A percentile compares a stretch with the other conserved stretches of the same genome.
Evolutionary conservation across 2,329 filamentous ascomycete genomes (phyloP).

Genomic region (Trichoderma sp.): DNA sequence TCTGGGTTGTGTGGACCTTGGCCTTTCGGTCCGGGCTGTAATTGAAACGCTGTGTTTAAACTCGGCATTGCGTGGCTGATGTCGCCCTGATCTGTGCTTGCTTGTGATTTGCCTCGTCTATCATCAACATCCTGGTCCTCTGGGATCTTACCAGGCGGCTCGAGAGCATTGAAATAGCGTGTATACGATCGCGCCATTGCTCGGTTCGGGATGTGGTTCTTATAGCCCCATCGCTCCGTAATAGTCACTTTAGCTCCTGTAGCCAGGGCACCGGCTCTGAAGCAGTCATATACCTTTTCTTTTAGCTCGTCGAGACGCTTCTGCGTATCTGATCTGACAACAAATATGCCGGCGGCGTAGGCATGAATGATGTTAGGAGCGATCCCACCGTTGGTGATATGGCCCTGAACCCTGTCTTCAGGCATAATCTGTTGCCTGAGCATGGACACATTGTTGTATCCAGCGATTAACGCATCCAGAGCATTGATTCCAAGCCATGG

Average conservation of each 20-base stretch:
- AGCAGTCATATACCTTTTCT: slow-evolving; percentile 48
- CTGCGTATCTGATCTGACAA: slow-evolving; percentile 50
- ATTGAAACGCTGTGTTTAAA: slow-evolving; percentile 56
- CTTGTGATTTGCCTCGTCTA: slow-evolving; percentile 49
- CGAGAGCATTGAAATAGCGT: slow-evolving; percentile 49
- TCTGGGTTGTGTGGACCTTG: slow-evolving; percentile 56
- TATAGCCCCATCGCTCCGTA: slow-evolving; percentile 48
- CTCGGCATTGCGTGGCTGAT: slow-evolving; percentile 62
- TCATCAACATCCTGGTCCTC: slow-evolving; percentile 47
- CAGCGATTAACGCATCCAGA: slow-evolving; percentile 57
- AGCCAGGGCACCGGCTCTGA: slow-evolving; percentile 43
- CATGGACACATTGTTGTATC: slow-evolving; percentile 52
- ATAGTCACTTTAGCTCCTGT: slow-evolving; percentile 54
- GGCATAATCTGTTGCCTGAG: slow-evolving; percentile 61
- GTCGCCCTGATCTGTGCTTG: slow-evolving; percentile 64
- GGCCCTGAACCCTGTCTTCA: slow-evolving; percentile 53
- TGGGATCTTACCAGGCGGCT: slow-evolving; percentile 41
- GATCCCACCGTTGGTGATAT: slow-evolving; percentile 56
- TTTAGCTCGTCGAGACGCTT: slow-evolving; percentile 46
- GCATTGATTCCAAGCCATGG: slow-evolving; percentile 64
- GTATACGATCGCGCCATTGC: slow-evolving; percentile 52
- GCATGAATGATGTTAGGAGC: slow-evolving; percentile 61
- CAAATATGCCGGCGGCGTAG: slow-evolving; percentile 49
- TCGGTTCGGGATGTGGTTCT: slow-evolving; percentile 59
- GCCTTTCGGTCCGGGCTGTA: slow-evolving; percentile 44